phyloP scores from a whole-genome alignment of 179 eudicot species.

The Carnegiea gigantea region DNA sequence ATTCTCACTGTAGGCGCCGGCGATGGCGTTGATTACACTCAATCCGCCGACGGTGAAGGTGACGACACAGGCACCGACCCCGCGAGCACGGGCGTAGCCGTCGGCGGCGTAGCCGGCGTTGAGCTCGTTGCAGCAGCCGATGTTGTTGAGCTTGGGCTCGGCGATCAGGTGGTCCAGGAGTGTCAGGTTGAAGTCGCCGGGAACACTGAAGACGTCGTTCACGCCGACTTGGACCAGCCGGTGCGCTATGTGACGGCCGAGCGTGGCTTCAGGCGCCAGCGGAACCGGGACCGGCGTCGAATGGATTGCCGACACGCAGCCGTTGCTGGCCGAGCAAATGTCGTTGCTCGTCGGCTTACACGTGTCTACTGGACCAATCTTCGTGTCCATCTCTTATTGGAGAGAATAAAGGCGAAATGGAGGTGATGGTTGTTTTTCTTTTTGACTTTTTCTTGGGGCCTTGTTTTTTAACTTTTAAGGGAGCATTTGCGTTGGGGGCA shows the following conservation, averaged over 20 bases:
- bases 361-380: slow-evolving; percentile 38
- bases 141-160: slow-evolving; percentile 56
- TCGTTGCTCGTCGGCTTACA: slow-evolving; percentile 34
- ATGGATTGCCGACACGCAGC: slow-evolving; percentile 19
- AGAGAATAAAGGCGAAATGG: not conserved
- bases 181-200: slow-evolving; percentile 76
- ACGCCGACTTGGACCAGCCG: slow-evolving; percentile 56
- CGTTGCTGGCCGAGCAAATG: slow-evolving; percentile 35
- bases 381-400: slow-evolving; percentile 31
- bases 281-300: not conserved
- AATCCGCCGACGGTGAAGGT: slow-evolving; percentile 47
- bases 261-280: slow-evolving; percentile 28
- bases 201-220: slow-evolving; percentile 57
- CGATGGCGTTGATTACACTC: slow-evolving; percentile 53
- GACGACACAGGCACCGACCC: slow-evolving; percentile 46
- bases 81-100: slow-evolving; percentile 51
- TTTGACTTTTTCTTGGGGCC: no score
- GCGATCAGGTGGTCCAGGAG: slow-evolving; percentile 70
- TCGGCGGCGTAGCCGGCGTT: slow-evolving; percentile 91
- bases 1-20: slow-evolving; percentile 64
- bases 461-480: not conserved
- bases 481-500: not conserved
- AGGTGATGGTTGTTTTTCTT: not conserved
- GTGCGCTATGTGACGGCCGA: slow-evolving; percentile 64
- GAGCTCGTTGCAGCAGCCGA: slow-evolving; percentile 92